phyloP scores from a whole-genome alignment of 78 protist genomes.

The Speleostelium caveatum region DNA sequence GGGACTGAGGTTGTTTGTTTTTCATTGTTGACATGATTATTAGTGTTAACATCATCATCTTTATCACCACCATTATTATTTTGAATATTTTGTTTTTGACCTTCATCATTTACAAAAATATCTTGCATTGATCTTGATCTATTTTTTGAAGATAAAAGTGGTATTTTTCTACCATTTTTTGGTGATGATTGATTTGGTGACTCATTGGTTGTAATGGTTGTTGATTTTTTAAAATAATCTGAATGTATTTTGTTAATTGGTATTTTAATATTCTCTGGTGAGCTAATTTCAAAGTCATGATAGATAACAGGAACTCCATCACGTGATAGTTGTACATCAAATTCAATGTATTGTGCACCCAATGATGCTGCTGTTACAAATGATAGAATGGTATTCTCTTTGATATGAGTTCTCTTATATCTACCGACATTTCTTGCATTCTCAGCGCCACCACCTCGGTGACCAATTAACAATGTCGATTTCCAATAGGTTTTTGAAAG shows the following conservation, averaged over 20 bases:
- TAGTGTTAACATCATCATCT: background rate
- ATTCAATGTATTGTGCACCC: slow-evolving; percentile 86
- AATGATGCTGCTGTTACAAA: slow-evolving; percentile 84
- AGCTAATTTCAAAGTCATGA: slow-evolving; percentile 79
- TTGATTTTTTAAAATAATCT: slow-evolving; percentile 1
- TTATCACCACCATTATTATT: background rate
- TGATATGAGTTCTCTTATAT: slow-evolving; percentile 76
- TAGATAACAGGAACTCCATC: slow-evolving; percentile 82
- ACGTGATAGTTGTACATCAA: slow-evolving; percentile 85
- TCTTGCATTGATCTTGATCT: slow-evolving; percentile 43
- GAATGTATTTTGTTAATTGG: slow-evolving; percentile 44
- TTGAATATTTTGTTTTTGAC: background rate
- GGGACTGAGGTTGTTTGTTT: background rate
- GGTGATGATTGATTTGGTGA: background rate
- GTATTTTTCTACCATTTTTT: background rate
- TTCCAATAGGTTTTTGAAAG: slow-evolving; percentile 57
- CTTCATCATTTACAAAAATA: slow-evolving; percentile 7
- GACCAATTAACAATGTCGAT: slow-evolving; percentile 70
- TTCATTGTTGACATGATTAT: no score
- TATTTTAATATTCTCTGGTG: slow-evolving; percentile 19
- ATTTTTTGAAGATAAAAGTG: background rate
- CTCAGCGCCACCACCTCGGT: slow-evolving; percentile 83
- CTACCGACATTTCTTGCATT: slow-evolving; percentile 55
- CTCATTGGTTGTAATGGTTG: background rate
- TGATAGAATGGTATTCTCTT: slow-evolving; percentile 87